Evolutionary conservation across 148 eudicot species (phyloP), one percentile per base, ranked within the genome.

Genomic region (Chenopodium berlandieri): DNA sequence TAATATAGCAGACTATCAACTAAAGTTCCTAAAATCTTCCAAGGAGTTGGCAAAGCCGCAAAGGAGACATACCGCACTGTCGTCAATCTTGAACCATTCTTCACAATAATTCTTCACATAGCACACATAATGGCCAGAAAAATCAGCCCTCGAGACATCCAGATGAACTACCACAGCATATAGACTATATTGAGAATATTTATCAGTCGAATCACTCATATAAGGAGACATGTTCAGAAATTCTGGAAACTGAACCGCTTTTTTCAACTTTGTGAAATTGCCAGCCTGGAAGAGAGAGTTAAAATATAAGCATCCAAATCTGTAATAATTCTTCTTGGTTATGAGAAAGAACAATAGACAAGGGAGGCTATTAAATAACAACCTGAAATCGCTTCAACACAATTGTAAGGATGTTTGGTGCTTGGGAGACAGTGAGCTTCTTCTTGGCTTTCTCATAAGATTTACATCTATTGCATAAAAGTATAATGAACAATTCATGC

Each of bases 61-160:
- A 74, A 78, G 31, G 65, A 40, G 22, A 81, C 79, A 67, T 81
- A 85, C 87, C 87, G 74, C 76, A 68, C 81, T 85, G 76, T 85
- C 87, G 78, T 85, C 87, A 74, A 85, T 81, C 79, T 85, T 85
- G 65, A 85, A 85, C 87, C 87, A 85, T 79, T 85, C 75, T 56
- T 66, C 76, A 77, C 37, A 69, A 69, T 85, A 85, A 78, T 54
- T 81, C 67, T 85, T 85, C 84, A 85, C 87, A 48, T 85, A 85
- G 69, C 87, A 85, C 74, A 85, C 87, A 74, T 85, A 85, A 74
- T 85, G 87, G 47, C 87, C 87, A 66, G 79, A 66, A 23, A 73
- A 60, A 81, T 83, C 79, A 40, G 86, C 81, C 78, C 46, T 68
- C 47, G 50, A 81, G 76, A 73, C 87, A 81, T 85, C 81, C 78